Conservation (phyloP, 1,284 basidiomycete species). For the Phylloporus sp. region DNA sequence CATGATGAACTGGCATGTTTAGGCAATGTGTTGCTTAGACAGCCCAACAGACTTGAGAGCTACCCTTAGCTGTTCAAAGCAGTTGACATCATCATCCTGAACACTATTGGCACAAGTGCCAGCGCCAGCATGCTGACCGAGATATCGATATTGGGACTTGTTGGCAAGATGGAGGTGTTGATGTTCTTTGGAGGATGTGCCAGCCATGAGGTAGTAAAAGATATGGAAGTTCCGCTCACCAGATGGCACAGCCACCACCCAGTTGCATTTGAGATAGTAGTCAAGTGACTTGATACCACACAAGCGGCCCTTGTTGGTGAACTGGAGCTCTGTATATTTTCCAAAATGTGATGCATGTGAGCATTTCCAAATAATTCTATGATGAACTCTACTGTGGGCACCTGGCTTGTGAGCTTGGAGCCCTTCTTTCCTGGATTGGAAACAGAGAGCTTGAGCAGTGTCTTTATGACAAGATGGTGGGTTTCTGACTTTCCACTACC, state of each 20-base stretch:
- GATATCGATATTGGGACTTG: slow-evolving; percentile 83
- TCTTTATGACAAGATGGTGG: slow-evolving; percentile 87
- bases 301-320: slow-evolving; percentile 79
- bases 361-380: slow-evolving; percentile 93
- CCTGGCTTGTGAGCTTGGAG: slow-evolving; percentile 86
- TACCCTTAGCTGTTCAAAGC: slow-evolving; percentile 84
- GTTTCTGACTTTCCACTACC: slow-evolving; percentile 95
- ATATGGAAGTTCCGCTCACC: slow-evolving; percentile 94
- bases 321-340: slow-evolving; percentile 87
- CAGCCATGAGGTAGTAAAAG: slow-evolving; percentile 94
- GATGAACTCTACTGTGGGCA: slow-evolving; percentile 95
- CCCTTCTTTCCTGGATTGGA: slow-evolving; percentile 94
- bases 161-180: slow-evolving; percentile 81
- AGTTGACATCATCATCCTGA: slow-evolving; percentile 84
- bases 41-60: slow-evolving; percentile 82
- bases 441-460: slow-evolving; percentile 87
- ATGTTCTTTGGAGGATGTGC: slow-evolving; percentile 79
- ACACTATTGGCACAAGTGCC: slow-evolving; percentile 85
- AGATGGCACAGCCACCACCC: slow-evolving; percentile 72
- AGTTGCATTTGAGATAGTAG: slow-evolving; percentile 88
- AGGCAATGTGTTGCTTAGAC: slow-evolving; percentile 77
- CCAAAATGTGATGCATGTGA: slow-evolving; percentile 89
- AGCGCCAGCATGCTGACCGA: slow-evolving; percentile 82
- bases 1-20: slow-evolving; percentile 82
- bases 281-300: slow-evolving; percentile 81